These are phyloP conservation scores for Amanita pallidorosea DNA, from an alignment of 768 basidiomycete genomes.

Conservation along the genomic window DNA sequence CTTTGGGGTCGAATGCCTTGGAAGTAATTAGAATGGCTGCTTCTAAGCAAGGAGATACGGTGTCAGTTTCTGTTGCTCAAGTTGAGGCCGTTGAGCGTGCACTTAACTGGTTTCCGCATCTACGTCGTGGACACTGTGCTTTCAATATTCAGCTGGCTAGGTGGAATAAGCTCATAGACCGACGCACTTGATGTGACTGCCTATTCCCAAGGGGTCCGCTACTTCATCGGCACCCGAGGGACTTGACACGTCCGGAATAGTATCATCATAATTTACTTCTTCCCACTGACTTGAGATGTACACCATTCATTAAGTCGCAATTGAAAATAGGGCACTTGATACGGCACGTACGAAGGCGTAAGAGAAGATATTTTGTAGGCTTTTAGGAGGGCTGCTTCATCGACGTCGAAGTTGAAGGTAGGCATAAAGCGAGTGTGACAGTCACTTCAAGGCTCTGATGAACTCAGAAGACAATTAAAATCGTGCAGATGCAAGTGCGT, in stretches of 20 bases:
- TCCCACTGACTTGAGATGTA: constrained; percentile 65
- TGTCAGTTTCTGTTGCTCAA: constrained; percentile 4
- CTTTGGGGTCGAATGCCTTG: constrained; percentile 94
- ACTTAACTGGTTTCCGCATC: constrained; percentile 64
- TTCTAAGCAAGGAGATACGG: constrained; percentile 30
- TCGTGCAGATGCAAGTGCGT: neutral
- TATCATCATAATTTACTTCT: constrained; percentile 79
- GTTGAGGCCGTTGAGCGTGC: constrained; percentile 15
- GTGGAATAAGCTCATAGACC: neutral
- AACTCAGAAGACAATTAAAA: neutral
- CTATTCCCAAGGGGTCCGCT: constrained; percentile 74
- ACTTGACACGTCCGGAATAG: constrained; percentile 59
- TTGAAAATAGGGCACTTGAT: neutral
- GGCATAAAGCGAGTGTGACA: constrained; percentile 28
- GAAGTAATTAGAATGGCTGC: constrained; percentile 78
- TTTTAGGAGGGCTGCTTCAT: constrained; percentile 79
- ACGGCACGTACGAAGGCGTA: constrained; percentile 57
- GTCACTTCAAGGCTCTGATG: neutral
- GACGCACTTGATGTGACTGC: constrained; percentile 47
- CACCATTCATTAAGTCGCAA: neutral
- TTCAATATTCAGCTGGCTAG: neutral
- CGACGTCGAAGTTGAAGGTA: constrained; percentile 57
- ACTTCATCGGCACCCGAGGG: constrained; percentile 18
- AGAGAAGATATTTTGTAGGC: constrained; percentile 77
- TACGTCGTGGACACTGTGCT: constrained; percentile 49